These are phyloP conservation scores for Fistulinella cinereoalba DNA, from an alignment of 1,284 basidiomycete species.

Conservation along the genomic window DNA sequence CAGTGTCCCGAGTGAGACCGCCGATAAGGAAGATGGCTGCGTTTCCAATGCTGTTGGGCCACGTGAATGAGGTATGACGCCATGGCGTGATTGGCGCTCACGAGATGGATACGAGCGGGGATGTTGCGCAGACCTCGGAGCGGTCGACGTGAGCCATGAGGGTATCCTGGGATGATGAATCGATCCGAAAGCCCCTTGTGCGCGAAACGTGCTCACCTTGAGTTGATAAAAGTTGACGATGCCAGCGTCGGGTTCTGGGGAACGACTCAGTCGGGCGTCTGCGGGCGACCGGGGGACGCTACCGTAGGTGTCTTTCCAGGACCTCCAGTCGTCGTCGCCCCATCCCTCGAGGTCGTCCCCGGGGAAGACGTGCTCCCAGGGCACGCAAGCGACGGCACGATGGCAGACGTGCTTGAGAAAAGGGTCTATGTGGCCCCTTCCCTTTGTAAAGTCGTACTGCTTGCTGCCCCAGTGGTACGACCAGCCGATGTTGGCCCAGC, in stretches of 20 bases:
- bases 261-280: not conserved
- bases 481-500: constrained; percentile 94
- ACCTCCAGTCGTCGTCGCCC: constrained; percentile 60
- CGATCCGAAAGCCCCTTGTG: not conserved
- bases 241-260: constrained; percentile 82
- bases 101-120: constrained; percentile 90
- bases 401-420: constrained; percentile 59
- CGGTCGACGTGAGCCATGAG: constrained; percentile 94
- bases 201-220: constrained; percentile 41
- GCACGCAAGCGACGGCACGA: constrained; percentile 55
- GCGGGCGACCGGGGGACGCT: constrained; percentile 1
- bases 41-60: constrained; percentile 69
- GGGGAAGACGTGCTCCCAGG: constrained; percentile 68
- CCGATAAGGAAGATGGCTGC: constrained; percentile 89
- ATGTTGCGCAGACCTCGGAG: constrained; percentile 81
- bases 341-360: constrained; percentile 40
- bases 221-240: constrained; percentile 92
- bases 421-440: constrained; percentile 59
- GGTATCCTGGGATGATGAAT: constrained; percentile 55
- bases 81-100: constrained; percentile 38
- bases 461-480: constrained; percentile 93
- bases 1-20: constrained; percentile 66
- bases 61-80: not conserved
- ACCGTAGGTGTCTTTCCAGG: constrained; percentile 79
- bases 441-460: constrained; percentile 80